Evolutionary conservation across 345 rosid genomes (phyloP), one percentile per base, ranked within the genome.

Genomic region (Rhizophora apiculata): DNA sequence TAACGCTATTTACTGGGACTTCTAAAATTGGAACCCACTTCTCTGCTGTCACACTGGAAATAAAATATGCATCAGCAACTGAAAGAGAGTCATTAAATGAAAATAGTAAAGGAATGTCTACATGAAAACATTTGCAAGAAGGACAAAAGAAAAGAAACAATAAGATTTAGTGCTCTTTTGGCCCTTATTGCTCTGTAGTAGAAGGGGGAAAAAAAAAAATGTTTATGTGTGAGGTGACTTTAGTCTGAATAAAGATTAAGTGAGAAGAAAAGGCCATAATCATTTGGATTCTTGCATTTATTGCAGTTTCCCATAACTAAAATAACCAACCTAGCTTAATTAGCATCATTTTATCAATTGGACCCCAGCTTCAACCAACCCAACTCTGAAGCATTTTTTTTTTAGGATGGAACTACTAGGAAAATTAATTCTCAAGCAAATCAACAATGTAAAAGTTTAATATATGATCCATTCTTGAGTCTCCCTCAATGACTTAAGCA

Each of bases 1-100:
- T 89, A 79, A 91, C 84, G 69, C 96, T 89, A 58, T 85, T 75
- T 51, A 87, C 87, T 0, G 96, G 98, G 69, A 94, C 95, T 88
- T 91, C 96, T 48, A 88, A 70, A 13, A 87, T 84, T 39, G 96
- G 98, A 78, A 94, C 92, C 98, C 98, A 94, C 81, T 88, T 91
- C 82, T 94, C 98, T 22, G 95, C 96, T 43, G 96, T 91, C 79
- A 93, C 98, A 72, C 98, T 90, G 83, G 60, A 84, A 56, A 82
- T 29, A 49, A 66, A 59, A 20, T 19, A 60, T 51, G 46, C 24
- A 55, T 27, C 20, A 48, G 58, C 20, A 39, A 61, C 31, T 20
- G 19, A 43, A 19, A 24, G 60, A 31, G 65, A 24, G 67, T 7
- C 21, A 29, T 26, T 19, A 54, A 39, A 48, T 29, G 27, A 64